Conservation (phyloP, 106 monocot genomes). For the Narthecium ossifragum region DNA sequence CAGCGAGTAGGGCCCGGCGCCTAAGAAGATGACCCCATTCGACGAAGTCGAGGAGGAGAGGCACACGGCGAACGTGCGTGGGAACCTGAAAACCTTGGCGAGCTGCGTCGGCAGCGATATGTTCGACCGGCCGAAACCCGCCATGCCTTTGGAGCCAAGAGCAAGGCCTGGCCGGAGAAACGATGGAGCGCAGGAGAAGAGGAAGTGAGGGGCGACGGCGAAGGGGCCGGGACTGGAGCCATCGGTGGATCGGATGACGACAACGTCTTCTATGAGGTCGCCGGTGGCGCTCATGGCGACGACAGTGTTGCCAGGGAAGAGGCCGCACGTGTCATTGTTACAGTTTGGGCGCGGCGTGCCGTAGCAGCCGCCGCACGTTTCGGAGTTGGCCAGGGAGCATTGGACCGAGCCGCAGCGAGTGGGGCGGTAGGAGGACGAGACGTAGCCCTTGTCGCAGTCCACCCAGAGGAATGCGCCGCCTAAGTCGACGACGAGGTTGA, state of each 20-base stretch:
- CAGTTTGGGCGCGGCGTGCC: slow-evolving; percentile 24
- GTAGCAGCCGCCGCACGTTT: slow-evolving; percentile 14
- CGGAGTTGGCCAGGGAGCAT: slow-evolving; percentile 16
- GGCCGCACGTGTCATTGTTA: slow-evolving; percentile 35
- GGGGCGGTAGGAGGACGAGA: slow-evolving; percentile 35
- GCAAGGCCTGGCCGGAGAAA: slow-evolving; percentile 24
- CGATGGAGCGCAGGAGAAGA: slow-evolving; percentile 21
- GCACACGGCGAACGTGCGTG: slow-evolving; percentile 22
- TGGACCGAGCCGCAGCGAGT: slow-evolving; percentile 20
- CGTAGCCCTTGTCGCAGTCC: slow-evolving; percentile 35
- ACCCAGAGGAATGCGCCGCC: slow-evolving; percentile 38
- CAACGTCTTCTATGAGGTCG: slow-evolving; percentile 10
- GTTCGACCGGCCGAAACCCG: slow-evolving; percentile 8
- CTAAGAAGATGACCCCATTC: slow-evolving; percentile 47
- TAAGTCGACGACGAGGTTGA: slow-evolving; percentile 36
- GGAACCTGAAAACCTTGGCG: slow-evolving; percentile 12
- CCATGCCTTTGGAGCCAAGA: slow-evolving; percentile 11
- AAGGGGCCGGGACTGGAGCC: slow-evolving; percentile 16
- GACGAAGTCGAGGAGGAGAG: slow-evolving; percentile 10
- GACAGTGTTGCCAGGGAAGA: slow-evolving; percentile 23
- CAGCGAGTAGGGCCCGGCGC: slow-evolving; percentile 51
- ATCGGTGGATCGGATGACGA: slow-evolving; percentile 22
- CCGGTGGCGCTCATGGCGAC: slow-evolving; percentile 7
- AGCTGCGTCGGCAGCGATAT: slow-evolving; percentile 21
- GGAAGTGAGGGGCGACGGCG: slow-evolving; percentile 3